A percentile compares a stretch with the other conserved stretches of the same genome.
phyloP scores from a whole-genome alignment of 495 filamentous ascomycete genomes.

The Usnea hakonensis region DNA sequence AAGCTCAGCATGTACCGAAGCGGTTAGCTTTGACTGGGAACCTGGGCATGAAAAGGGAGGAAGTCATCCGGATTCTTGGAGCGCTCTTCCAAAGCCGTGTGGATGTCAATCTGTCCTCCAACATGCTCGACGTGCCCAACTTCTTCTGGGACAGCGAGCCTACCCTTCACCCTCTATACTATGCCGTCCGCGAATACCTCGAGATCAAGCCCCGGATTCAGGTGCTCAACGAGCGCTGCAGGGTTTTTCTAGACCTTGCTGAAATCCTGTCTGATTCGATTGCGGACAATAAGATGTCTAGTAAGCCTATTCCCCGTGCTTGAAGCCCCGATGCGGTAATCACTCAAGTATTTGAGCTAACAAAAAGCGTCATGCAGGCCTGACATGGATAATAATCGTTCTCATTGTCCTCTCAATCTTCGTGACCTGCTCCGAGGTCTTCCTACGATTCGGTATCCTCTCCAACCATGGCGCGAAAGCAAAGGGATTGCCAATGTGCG shows the following conservation, averaged over 20 bases:
- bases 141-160: conserved; percentile 99
- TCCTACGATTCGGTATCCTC: conserved; percentile 76
- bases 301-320: conserved; percentile 29
- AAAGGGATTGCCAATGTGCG: conserved; percentile 11
- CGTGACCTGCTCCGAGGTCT: conserved; percentile 85
- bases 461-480: conserved; percentile 31
- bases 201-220: conserved; percentile 93
- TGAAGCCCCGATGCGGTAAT: background rate
- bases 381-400: conserved; percentile 98
- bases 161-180: conserved; percentile 88
- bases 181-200: conserved; percentile 91
- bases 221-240: conserved; percentile 92
- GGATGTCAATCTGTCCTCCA: conserved; percentile 96
- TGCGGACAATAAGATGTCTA: conserved; percentile 87
- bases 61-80: conserved; percentile 87
- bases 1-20: conserved; percentile 86
- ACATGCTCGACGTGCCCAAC: conserved; percentile 93
- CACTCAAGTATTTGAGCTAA: background rate
- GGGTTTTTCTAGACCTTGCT: conserved; percentile 92
- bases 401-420: conserved; percentile 84
- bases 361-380: conserved; percentile 31
- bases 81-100: conserved; percentile 87
- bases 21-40: conserved; percentile 80
- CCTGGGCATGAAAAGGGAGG: conserved; percentile 83
- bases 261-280: conserved; percentile 91